Percentiles rank a stretch among this genome's conserved stretches.
These are phyloP conservation scores for Ceriops tagal DNA, from an alignment of 345 rosid genomes.

Conservation along the genomic window DNA sequence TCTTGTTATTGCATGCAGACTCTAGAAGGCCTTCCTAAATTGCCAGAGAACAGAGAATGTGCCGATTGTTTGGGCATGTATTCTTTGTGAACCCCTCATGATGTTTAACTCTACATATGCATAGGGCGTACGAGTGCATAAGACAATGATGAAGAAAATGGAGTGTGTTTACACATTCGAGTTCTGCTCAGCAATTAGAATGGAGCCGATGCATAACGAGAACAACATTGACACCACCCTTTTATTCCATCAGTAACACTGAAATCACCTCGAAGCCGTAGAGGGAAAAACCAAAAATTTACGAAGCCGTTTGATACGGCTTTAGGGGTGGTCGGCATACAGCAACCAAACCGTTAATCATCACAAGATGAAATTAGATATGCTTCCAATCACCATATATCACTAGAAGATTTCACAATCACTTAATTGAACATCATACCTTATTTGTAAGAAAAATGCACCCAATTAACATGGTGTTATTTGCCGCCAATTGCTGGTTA, in stretches of 20 bases:
- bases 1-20: conserved; percentile 11
- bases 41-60: conserved; percentile 27
- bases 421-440: not conserved
- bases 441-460: conserved; percentile 9
- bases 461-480: not conserved
- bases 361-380: conserved; percentile 5
- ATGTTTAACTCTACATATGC: not conserved
- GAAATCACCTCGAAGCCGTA: not conserved
- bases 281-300: conserved; percentile 1
- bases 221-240: not conserved
- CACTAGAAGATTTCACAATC: not conserved
- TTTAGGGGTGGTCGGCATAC: conserved; percentile 2
- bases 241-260: conserved; percentile 7
- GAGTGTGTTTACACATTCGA: too few relatives aligned
- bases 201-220: too few relatives aligned
- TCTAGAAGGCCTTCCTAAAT: conserved; percentile 27
- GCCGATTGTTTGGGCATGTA: conserved; percentile 23
- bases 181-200: too few relatives aligned
- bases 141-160: too few relatives aligned
- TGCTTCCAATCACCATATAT: not conserved
- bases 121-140: too few relatives aligned
- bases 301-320: conserved; percentile 5
- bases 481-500: conserved; percentile 1
- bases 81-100: not conserved
- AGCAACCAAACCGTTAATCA: not conserved